Conservation (phyloP, 1,284 basidiomycete genomes). For the Papiliotrema terrestris region DNA sequence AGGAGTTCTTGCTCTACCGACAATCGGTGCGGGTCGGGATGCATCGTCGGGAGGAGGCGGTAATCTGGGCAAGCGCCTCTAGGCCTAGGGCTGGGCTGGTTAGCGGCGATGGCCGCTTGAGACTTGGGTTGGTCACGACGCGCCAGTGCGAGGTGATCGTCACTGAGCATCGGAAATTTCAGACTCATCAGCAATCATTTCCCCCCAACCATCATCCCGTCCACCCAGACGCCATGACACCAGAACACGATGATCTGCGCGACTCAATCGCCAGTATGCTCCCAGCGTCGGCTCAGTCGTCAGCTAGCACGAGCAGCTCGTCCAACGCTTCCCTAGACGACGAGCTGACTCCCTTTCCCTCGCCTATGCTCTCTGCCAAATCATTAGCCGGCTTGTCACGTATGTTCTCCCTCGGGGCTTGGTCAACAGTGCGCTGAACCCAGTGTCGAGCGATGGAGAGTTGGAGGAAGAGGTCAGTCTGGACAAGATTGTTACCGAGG, state of each 20-base stretch:
- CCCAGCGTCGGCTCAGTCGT: not conserved
- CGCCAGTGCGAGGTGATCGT: not conserved
- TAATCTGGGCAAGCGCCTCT: too few species aligned
- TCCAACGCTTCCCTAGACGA: conserved; percentile 1
- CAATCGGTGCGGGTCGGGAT: too few species aligned
- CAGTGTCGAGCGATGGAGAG: conserved; percentile 45
- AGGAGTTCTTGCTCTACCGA: too few species aligned
- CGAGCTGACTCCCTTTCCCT: conserved; percentile 7
- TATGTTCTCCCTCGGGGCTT: not conserved
- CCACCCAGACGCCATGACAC: not conserved
- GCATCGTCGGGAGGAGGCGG: too few species aligned
- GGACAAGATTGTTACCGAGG: conserved; percentile 57
- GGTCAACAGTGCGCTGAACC: not conserved
- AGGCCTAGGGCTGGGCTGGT: too few species aligned
- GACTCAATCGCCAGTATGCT: not conserved
- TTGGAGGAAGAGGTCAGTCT: conserved; percentile 44
- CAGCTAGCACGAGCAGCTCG: not conserved
- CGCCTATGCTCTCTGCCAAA: conserved; percentile 5
- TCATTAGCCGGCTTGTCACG: conserved; percentile 5
- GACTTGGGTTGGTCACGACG: too few species aligned
- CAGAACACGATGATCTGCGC: not conserved
- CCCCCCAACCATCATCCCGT: not conserved
- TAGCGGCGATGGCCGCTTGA: too few species aligned
- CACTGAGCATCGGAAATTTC: not conserved
- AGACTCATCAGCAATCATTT: not conserved